These are phyloP conservation scores for Tricholoma furcatifolium DNA, from an alignment of 768 basidiomycete genomes.

Conservation along the genomic window DNA sequence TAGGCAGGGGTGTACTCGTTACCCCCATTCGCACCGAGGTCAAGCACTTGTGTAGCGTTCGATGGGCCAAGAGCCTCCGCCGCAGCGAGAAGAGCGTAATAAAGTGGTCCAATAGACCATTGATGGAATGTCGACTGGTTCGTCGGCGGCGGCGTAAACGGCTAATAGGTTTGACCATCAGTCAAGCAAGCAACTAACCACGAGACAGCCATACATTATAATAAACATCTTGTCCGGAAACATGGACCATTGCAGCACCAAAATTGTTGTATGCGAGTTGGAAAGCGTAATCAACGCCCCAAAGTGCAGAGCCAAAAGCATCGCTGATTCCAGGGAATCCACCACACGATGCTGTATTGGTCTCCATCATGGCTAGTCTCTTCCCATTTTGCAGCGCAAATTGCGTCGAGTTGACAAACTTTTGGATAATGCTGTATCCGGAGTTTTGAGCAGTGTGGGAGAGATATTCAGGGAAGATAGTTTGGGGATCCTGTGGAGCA, in stretches of 20 bases:
- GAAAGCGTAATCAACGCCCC: constrained; percentile 61
- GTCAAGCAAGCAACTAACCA: constrained; percentile 36
- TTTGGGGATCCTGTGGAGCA: constrained; percentile 39
- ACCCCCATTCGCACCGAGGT: constrained; percentile 48
- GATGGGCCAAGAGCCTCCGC: no score
- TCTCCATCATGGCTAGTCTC: constrained; percentile 66
- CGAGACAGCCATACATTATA: constrained; percentile 53
- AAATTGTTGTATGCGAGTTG: constrained; percentile 58
- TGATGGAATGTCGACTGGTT: constrained; percentile 57
- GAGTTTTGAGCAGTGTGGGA: constrained; percentile 46
- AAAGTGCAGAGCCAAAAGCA: constrained; percentile 61
- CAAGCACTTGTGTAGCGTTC: constrained; percentile 63
- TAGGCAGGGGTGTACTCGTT: constrained; percentile 59
- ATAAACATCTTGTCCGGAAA: constrained; percentile 62
- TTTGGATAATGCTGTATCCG: constrained; percentile 43
- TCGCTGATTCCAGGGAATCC: constrained; percentile 65
- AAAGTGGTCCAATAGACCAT: constrained; percentile 75
- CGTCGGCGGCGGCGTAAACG: constrained; percentile 20
- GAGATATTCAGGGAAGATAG: constrained; percentile 57
- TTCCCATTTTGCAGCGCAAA: constrained; percentile 42
- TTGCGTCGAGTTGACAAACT: constrained; percentile 50
- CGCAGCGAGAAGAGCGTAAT: constrained; percentile 69
- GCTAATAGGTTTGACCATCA: constrained; percentile 19
- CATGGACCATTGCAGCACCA: constrained; percentile 48
- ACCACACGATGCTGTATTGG: constrained; percentile 69